phyloP scores from a whole-genome alignment of 2,329 filamentous ascomycete genomes.

The Trichoderma polysporum region DNA sequence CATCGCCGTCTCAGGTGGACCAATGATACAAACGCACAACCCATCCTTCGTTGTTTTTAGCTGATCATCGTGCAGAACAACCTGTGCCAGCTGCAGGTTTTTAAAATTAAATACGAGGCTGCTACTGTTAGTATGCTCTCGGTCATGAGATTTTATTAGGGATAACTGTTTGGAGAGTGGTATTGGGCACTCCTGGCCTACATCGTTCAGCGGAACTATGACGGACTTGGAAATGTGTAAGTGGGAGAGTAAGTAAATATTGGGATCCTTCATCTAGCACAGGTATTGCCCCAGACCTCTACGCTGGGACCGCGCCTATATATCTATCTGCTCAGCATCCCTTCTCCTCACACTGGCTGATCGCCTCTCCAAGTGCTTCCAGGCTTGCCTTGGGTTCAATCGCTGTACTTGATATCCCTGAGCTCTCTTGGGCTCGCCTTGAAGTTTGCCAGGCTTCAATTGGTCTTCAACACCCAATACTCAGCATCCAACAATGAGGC shows the following conservation, averaged over 20 bases:
- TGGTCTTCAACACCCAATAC: not conserved
- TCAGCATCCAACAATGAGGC: slow-evolving; percentile 8
- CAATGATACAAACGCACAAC: slow-evolving; percentile 3
- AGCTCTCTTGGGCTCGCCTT: not conserved
- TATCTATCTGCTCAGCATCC: not conserved
- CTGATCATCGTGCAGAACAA: slow-evolving; percentile 4
- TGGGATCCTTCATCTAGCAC: not conserved
- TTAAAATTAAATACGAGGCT: slow-evolving; percentile 10
- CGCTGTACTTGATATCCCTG: slow-evolving; percentile 5
- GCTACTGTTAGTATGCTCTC: not conserved
- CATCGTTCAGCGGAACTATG: not conserved
- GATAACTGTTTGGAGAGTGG: not conserved
- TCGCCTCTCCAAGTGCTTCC: not conserved
- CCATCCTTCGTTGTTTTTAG: slow-evolving; percentile 4
- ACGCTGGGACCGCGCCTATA: not conserved
- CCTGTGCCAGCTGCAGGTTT: not conserved
- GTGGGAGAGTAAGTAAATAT: not conserved
- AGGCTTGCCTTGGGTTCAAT: not conserved
- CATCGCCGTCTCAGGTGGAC: slow-evolving; percentile 14
- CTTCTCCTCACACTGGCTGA: not conserved
- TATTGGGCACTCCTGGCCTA: not conserved
- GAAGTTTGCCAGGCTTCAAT: not conserved
- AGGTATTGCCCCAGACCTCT: not conserved
- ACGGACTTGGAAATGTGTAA: not conserved
- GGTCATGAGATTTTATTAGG: not conserved